These are phyloP conservation scores for Sporothrix pallida DNA, from an alignment of 2,329 filamentous ascomycete species.

Conservation along the genomic window DNA sequence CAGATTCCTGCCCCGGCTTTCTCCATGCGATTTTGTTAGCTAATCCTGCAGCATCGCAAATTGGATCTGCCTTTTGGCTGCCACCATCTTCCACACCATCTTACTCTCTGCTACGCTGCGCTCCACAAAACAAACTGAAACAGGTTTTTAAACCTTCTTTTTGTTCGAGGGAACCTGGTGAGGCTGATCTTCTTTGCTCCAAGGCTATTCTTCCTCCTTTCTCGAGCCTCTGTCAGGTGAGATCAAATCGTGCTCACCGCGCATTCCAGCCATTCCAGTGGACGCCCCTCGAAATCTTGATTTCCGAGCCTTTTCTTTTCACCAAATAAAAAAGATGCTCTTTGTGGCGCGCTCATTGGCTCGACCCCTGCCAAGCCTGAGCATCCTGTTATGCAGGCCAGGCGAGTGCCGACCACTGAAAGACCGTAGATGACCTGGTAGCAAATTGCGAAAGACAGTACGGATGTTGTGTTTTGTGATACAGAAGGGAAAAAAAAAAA, in stretches of 20 bases:
- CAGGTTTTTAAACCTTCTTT: conserved; percentile 20
- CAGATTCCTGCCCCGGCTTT: conserved; percentile 1
- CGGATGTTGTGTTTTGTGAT: not conserved
- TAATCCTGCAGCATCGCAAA: conserved; percentile 7
- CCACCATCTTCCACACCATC: not conserved
- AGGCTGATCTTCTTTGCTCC: too few species aligned
- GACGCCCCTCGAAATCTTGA: not conserved
- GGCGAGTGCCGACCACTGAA: not conserved
- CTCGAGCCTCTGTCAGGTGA: not conserved
- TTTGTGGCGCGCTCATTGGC: conserved; percentile 7
- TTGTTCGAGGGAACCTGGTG: not conserved
- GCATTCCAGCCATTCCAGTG: conserved; percentile 22
- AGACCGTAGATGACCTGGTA: not conserved
- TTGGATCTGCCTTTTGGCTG: not conserved
- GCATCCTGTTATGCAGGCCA: not conserved
- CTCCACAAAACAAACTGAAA: conserved; percentile 28
- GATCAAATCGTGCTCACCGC: not conserved
- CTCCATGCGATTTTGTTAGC: conserved; percentile 3
- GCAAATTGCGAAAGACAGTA: not conserved
- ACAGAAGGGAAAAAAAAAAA: not conserved
- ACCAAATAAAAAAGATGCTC: not conserved
- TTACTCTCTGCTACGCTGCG: not conserved
- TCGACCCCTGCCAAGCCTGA: not conserved
- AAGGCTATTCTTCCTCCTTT: too few species aligned
- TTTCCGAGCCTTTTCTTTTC: not conserved